Conservation (phyloP, 140 eudicot genomes). For the Senecio squalidus region DNA sequence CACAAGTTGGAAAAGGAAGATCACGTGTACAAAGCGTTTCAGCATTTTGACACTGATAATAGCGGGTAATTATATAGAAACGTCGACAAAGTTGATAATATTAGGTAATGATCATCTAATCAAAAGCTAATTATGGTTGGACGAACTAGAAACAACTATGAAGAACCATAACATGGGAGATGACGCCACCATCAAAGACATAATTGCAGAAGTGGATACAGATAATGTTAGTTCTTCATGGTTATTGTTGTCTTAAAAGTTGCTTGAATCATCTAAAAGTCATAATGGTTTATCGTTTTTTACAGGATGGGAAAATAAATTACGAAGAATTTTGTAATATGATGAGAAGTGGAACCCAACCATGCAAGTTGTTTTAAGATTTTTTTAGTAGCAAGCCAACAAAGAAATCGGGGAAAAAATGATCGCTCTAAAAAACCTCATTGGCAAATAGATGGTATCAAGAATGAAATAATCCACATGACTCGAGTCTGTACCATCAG, state of each 20-base stretch:
- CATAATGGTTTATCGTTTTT: background rate
- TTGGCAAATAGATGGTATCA: no score
- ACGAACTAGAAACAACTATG: slow-evolving; percentile 61
- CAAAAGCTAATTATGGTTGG: slow-evolving; percentile 9
- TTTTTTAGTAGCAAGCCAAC: slow-evolving; percentile 15
- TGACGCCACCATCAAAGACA: slow-evolving; percentile 53
- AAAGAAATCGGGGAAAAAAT: background rate
- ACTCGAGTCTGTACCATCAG: slow-evolving; percentile 1
- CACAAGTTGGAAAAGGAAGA: slow-evolving; percentile 61
- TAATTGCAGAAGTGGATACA: slow-evolving; percentile 54
- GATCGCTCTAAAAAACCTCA: background rate
- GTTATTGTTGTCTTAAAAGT: background rate
- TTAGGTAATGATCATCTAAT: no score
- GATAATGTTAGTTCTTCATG: slow-evolving; percentile 45
- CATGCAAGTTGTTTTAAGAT: slow-evolving; percentile 45
- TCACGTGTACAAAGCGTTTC: slow-evolving; percentile 48
- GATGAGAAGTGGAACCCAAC: slow-evolving; percentile 86
- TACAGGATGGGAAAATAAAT: slow-evolving; percentile 82
- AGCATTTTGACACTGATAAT: slow-evolving; percentile 51
- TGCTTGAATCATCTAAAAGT: background rate
- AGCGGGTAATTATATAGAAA: slow-evolving; percentile 34
- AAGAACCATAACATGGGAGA: slow-evolving; percentile 59
- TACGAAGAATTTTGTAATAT: slow-evolving; percentile 78
- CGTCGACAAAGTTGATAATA: background rate
- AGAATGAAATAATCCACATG: background rate